phyloP scores from a whole-genome alignment of 2,329 filamentous ascomycete species.

The Harringtonia aguacate region DNA sequence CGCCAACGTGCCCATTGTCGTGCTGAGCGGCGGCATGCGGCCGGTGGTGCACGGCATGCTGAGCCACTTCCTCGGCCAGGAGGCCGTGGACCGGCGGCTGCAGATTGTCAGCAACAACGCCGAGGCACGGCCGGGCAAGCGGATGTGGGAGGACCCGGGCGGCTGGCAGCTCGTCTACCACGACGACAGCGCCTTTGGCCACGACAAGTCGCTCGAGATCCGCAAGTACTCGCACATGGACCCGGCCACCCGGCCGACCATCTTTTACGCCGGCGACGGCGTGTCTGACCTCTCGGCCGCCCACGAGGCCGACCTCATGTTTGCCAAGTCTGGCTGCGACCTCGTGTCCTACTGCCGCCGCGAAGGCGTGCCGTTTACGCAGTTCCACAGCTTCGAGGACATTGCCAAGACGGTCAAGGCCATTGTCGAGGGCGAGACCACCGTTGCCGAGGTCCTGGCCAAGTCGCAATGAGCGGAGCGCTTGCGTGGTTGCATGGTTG shows the following conservation, averaged over 20 bases:
- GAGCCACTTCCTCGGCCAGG: slow-evolving; percentile 65
- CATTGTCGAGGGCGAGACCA: slow-evolving; percentile 13
- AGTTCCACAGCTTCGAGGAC: slow-evolving; percentile 45
- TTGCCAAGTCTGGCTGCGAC: slow-evolving; percentile 75
- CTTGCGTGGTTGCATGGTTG: no score
- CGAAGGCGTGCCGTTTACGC: slow-evolving; percentile 40
- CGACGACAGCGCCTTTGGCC: slow-evolving; percentile 84
- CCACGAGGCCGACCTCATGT: slow-evolving; percentile 83
- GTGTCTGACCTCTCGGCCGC: slow-evolving; percentile 89
- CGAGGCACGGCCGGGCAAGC: slow-evolving; percentile 47
- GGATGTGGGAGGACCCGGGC: slow-evolving; percentile 58
- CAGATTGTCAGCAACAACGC: slow-evolving; percentile 89
- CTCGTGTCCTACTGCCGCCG: slow-evolving; percentile 14
- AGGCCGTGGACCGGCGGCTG: slow-evolving; percentile 58
- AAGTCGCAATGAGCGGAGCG: not conserved
- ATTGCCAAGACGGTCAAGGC: slow-evolving; percentile 12
- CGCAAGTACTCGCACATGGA: slow-evolving; percentile 73
- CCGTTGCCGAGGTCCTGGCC: slow-evolving; percentile 7
- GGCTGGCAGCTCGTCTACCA: slow-evolving; percentile 87
- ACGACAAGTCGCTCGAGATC: slow-evolving; percentile 91
- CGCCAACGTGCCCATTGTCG: slow-evolving; percentile 84
- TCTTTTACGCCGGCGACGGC: slow-evolving; percentile 94
- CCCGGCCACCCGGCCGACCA: slow-evolving; percentile 56
- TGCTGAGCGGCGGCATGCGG: slow-evolving; percentile 86
- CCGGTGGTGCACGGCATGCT: slow-evolving; percentile 82